Conservation (phyloP, 2,329 filamentous ascomycete species). For the Pseudogymnoascus pannorum region DNA sequence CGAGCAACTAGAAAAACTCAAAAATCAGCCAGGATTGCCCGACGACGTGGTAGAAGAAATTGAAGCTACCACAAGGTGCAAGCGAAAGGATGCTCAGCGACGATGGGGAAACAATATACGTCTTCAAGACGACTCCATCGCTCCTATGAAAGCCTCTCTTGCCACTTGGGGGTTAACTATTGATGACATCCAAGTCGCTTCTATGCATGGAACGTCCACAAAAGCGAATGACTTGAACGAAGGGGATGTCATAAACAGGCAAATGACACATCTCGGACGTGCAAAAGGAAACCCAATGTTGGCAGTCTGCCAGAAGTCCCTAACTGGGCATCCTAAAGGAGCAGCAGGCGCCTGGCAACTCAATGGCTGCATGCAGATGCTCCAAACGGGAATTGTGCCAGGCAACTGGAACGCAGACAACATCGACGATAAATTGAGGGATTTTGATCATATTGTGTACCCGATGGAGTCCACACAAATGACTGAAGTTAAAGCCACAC, state of each 20-base stretch:
- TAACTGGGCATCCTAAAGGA: constrained; percentile 34
- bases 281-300: constrained; percentile 28
- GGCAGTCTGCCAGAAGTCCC: constrained; percentile 31
- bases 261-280: constrained; percentile 32
- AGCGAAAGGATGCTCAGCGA: too few relatives aligned
- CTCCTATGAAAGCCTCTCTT: constrained; percentile 31
- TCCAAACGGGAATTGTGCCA: constrained; percentile 28
- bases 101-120: too few relatives aligned
- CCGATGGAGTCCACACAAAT: constrained; percentile 24
- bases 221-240: constrained; percentile 35
- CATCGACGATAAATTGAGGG: constrained; percentile 26
- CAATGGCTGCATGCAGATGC: constrained; percentile 33
- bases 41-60: too few relatives aligned
- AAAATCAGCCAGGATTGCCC: too few relatives aligned
- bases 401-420: constrained; percentile 34
- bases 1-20: too few relatives aligned
- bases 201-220: constrained; percentile 36
- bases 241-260: constrained; percentile 28
- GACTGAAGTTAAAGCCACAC: constrained; percentile 30
- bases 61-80: too few relatives aligned
- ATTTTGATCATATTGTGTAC: constrained; percentile 30
- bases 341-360: constrained; percentile 33
- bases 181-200: constrained; percentile 33
- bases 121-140: too few relatives aligned
- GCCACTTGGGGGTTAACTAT: constrained; percentile 32